A percentile compares a stretch with the other conserved stretches of the same genome.
phyloP scores from a whole-genome alignment of 768 basidiomycete species.

The Xerocomellus intermedius region DNA sequence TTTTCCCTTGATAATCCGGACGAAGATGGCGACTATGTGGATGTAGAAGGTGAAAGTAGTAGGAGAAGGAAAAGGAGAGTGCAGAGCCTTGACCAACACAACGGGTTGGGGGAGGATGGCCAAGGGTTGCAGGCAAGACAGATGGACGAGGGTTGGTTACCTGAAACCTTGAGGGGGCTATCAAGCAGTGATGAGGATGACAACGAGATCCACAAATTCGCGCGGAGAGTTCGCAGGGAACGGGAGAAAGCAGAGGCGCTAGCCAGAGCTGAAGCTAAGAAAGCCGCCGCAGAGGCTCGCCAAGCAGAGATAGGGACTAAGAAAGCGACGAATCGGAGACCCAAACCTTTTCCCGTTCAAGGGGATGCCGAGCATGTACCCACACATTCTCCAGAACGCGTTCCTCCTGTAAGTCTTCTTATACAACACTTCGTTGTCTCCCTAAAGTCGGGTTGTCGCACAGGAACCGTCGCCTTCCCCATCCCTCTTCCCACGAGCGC shows the following conservation, averaged over 20 bases:
- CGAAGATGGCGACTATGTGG: slow-evolving; percentile 30
- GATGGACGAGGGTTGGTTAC: slow-evolving; percentile 25
- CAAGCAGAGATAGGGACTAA: slow-evolving; percentile 9
- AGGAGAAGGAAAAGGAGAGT: slow-evolving; percentile 10
- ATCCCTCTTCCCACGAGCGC: slow-evolving; percentile 4
- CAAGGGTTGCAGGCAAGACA: neutral
- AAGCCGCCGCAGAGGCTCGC: slow-evolving; percentile 15
- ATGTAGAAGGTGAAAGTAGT: slow-evolving; percentile 10
- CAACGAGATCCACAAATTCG: slow-evolving; percentile 31
- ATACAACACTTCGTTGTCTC: neutral
- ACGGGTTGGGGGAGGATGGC: neutral
- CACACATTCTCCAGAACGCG: neutral
- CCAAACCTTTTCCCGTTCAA: slow-evolving; percentile 29
- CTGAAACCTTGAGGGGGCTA: slow-evolving; percentile 38
- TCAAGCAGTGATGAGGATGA: slow-evolving; percentile 45
- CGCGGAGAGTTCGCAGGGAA: slow-evolving; percentile 34
- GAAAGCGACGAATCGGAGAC: slow-evolving; percentile 18
- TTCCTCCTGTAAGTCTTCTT: slow-evolving; percentile 14
- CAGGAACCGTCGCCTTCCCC: slow-evolving; percentile 10
- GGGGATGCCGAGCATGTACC: neutral
- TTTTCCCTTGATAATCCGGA: slow-evolving; percentile 19
- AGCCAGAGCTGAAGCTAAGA: slow-evolving; percentile 18
- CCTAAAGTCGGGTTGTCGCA: neutral
- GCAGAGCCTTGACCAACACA: neutral
- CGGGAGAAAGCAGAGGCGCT: slow-evolving; percentile 24